These are phyloP conservation scores for Chaetomiaceae sp. DNA, from an alignment of 2,329 filamentous ascomycete species.

Conservation along the genomic window DNA sequence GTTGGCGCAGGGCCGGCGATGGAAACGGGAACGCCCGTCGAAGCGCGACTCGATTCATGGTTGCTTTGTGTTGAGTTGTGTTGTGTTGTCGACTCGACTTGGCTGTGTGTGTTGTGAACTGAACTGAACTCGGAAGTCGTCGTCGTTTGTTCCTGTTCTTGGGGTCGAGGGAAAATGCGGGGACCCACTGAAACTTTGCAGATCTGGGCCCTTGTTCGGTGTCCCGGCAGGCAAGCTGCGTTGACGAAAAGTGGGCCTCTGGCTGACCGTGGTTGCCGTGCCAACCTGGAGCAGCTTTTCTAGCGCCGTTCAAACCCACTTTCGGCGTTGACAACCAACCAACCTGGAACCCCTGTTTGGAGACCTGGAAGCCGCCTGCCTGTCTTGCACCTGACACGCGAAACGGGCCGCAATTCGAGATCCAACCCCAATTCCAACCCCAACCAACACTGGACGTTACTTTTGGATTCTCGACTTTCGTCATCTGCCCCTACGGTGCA, in stretches of 20 bases:
- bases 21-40: conserved; percentile 8
- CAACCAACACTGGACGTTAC: conserved; percentile 7
- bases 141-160: no score
- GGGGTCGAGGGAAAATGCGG: conserved; percentile 6
- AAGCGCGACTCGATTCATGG: conserved; percentile 12
- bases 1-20: conserved; percentile 7
- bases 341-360: conserved; percentile 1
- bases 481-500: no score
- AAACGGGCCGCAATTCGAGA: conserved; percentile 12
- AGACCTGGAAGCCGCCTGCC: neutral
- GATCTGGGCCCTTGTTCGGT: neutral
- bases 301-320: conserved; percentile 12
- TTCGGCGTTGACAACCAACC: neutral
- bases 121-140: neutral
- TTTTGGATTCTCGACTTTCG: no score
- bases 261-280: conserved; percentile 24
- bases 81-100: neutral
- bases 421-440: conserved; percentile 1
- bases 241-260: no score
- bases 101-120: neutral
- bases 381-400: conserved; percentile 3
- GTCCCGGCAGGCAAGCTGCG: conserved; percentile 5
- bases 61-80: no score
- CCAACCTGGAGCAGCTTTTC: conserved; percentile 21
- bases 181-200: conserved; percentile 14